Conservation (phyloP, 2,329 filamentous ascomycete genomes). For the Botrytis galanthina region DNA sequence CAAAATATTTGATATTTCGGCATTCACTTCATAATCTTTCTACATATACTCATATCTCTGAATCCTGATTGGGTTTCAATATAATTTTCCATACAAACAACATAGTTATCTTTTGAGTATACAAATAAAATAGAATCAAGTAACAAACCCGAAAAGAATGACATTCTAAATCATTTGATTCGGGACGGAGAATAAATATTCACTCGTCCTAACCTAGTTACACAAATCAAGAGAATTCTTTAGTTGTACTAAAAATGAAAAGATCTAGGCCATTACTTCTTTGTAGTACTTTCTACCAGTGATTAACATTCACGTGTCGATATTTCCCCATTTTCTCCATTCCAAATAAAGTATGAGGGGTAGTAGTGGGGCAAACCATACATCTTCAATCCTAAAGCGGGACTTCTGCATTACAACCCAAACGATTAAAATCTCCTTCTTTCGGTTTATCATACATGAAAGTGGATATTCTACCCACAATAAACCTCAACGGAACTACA, state of each 20-base stretch:
- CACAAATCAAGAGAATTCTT: not conserved
- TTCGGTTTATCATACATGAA: not conserved
- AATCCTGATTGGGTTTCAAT: not conserved
- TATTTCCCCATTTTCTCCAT: not conserved
- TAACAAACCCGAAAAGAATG: not conserved
- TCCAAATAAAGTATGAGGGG: conserved; percentile 1
- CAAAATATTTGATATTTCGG: not conserved
- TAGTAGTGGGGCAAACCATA: conserved; percentile 6
- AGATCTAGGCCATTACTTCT: not conserved
- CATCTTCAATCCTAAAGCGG: conserved; percentile 4
- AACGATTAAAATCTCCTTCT: not conserved
- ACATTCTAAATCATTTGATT: not conserved
- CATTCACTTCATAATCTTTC: not conserved
- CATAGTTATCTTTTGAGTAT: not conserved
- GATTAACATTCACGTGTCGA: conserved; percentile 1
- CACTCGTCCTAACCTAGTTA: not conserved
- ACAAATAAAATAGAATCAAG: not conserved
- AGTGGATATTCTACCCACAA: not conserved
- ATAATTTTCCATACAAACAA: not conserved
- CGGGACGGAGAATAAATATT: not conserved
- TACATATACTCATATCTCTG: not conserved
- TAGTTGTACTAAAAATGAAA: not conserved
- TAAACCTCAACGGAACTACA: not conserved
- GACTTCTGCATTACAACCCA: not conserved
- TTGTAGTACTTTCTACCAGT: not conserved